Conservation (phyloP, 768 basidiomycete genomes). For the Gloeophyllum trabeum region DNA sequence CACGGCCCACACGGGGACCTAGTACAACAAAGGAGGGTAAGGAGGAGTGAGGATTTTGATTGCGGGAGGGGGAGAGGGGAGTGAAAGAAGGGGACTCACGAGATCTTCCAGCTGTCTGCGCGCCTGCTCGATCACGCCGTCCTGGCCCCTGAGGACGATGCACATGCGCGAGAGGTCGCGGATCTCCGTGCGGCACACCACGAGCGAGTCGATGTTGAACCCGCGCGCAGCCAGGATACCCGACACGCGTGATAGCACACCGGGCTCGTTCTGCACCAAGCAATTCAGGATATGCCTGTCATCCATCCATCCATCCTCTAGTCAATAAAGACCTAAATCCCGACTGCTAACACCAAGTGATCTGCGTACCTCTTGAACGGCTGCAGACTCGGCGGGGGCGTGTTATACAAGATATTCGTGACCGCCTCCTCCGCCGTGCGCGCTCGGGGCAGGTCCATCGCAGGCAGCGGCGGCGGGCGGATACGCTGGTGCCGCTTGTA, state of each 20-base stretch:
- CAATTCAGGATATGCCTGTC: slow-evolving; percentile 90
- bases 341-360: background rate
- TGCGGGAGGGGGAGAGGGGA: background rate
- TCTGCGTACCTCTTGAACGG: slow-evolving; percentile 82
- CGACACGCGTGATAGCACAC: slow-evolving; percentile 96
- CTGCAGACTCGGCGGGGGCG: slow-evolving; percentile 81
- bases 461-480: slow-evolving; percentile 77
- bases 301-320: background rate
- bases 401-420: slow-evolving; percentile 95
- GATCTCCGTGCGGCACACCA: slow-evolving; percentile 96
- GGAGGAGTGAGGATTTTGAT: background rate
- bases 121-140: slow-evolving; percentile 96
- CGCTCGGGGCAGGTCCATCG: slow-evolving; percentile 72
- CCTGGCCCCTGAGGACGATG: slow-evolving; percentile 92
- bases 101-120: slow-evolving; percentile 93
- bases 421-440: slow-evolving; percentile 93
- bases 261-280: slow-evolving; percentile 98
- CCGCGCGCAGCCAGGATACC: slow-evolving; percentile 95
- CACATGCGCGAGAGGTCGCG: slow-evolving; percentile 97
- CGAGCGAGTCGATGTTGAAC: slow-evolving; percentile 97
- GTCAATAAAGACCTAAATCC: slow-evolving; percentile 8
- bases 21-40: too few species aligned
- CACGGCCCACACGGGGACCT: slow-evolving; percentile 99
- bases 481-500: slow-evolving; percentile 69
- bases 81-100: slow-evolving; percentile 34